These are phyloP conservation scores for Agaricus blazei DNA, from an alignment of 768 basidiomycete genomes.

Conservation along the genomic window DNA sequence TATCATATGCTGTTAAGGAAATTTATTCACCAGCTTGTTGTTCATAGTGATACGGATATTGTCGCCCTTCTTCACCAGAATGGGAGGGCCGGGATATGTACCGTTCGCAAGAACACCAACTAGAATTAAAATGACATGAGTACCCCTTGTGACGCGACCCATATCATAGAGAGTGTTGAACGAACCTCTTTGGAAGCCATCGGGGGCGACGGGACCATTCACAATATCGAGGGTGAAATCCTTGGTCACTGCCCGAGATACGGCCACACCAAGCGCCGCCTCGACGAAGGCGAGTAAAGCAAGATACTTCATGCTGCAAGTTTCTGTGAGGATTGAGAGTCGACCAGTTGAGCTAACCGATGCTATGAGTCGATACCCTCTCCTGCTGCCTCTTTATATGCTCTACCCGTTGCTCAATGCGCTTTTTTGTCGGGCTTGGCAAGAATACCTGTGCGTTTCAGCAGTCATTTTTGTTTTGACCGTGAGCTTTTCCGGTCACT, in stretches of 20 bases:
- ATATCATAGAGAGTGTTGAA: background rate
- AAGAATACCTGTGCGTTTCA: background rate
- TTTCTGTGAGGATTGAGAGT: background rate
- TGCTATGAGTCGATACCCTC: background rate
- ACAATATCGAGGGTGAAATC: conserved; percentile 28
- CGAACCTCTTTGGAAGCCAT: conserved; percentile 27
- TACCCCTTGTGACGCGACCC: background rate
- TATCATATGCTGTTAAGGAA: conserved; percentile 18
- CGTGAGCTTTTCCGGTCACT: too few species aligned
- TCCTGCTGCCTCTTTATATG: background rate
- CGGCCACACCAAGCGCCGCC: conserved; percentile 20
- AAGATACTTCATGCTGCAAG: conserved; percentile 5
- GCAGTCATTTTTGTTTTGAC: too few species aligned
- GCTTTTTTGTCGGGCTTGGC: background rate
- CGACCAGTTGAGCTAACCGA: conserved; percentile 6
- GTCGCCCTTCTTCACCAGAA: conserved; percentile 23
- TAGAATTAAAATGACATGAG: background rate
- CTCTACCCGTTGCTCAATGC: background rate
- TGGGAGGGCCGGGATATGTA: conserved; percentile 26
- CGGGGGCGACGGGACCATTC: conserved; percentile 36
- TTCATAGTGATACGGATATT: background rate
- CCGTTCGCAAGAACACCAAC: conserved; percentile 22
- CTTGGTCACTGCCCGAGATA: background rate
- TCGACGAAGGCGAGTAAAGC: conserved; percentile 10
- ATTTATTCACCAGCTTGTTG: conserved; percentile 19